Evolutionary conservation across 345 rosid species (phyloP).

Genomic region (Firmiana major): DNA sequence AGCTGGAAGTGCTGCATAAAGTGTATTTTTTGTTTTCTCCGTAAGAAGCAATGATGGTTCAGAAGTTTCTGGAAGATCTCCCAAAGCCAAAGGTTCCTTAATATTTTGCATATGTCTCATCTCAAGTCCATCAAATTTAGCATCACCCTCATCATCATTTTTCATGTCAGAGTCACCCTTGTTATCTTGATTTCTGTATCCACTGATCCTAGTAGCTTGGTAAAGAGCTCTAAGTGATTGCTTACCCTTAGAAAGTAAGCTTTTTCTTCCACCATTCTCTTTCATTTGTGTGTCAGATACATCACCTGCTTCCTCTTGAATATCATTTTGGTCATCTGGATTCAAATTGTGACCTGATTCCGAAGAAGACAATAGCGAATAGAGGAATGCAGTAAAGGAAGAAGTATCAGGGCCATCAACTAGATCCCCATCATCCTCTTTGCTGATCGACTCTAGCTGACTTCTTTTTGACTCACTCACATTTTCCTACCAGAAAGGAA

Average conservation of each 20-base stretch:
- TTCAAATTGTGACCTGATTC: conserved; percentile 39
- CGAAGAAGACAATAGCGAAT: conserved; percentile 69
- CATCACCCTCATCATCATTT: conserved; percentile 33
- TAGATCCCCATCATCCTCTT: conserved; percentile 38
- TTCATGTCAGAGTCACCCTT: conserved; percentile 40
- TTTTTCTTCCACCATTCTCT: conserved; percentile 53
- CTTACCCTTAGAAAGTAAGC: conserved; percentile 69
- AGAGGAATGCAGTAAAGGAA: conserved; percentile 86
- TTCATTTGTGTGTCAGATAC: conserved; percentile 38
- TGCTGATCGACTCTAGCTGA: conserved; percentile 42
- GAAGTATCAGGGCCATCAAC: conserved; percentile 90
- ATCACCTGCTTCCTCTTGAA: conserved; percentile 37
- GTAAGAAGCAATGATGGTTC: conserved; percentile 86
- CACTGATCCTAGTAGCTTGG: conserved; percentile 49
- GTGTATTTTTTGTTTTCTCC: conserved; percentile 49
- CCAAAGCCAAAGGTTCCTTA: conserved; percentile 35
- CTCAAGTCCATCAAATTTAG: conserved; percentile 50
- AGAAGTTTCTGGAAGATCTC: conserved; percentile 49
- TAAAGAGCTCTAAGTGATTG: conserved; percentile 59
- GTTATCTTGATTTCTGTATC: conserved; percentile 42
- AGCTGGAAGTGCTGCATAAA: conserved; percentile 79
- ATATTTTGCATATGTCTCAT: conserved; percentile 41
- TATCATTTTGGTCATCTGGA: conserved; percentile 35
- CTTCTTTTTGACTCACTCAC: conserved; percentile 41
- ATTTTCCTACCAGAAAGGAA: conserved; percentile 41